Conservation (phyloP, 1,139 yeast genomes). For the Kluyveromyces sp. region DNA sequence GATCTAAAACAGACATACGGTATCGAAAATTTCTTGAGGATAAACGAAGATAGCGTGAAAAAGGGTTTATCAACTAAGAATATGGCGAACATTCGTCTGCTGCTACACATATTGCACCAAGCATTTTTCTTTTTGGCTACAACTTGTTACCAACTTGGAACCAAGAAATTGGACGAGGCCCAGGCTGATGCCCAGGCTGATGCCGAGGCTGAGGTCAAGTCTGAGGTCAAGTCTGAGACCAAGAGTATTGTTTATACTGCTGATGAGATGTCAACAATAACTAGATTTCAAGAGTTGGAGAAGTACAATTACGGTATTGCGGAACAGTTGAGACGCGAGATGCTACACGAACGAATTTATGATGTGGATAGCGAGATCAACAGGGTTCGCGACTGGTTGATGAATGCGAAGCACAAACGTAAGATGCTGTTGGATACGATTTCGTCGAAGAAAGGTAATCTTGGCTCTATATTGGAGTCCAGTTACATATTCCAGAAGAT, state of each 20-base stretch:
- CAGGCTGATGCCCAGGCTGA: slow-evolving; percentile 16
- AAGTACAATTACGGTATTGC: slow-evolving; percentile 52
- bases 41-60: neutral
- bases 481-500: slow-evolving; percentile 9
- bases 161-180: slow-evolving; percentile 22
- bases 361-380: slow-evolving; percentile 19
- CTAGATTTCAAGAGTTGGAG: slow-evolving; percentile 33
- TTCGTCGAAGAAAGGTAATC: neutral
- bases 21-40: slow-evolving; percentile 13
- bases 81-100: slow-evolving; percentile 24
- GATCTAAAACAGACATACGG: slow-evolving; percentile 16
- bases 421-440: neutral
- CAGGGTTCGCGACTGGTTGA: slow-evolving; percentile 14
- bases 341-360: slow-evolving; percentile 40
- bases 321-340: slow-evolving; percentile 48
- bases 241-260: slow-evolving; percentile 6
- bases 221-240: neutral
- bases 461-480: neutral
- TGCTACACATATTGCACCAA: slow-evolving; percentile 56
- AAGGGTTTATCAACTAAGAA: slow-evolving; percentile 8
- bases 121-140: slow-evolving; percentile 75
- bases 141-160: slow-evolving; percentile 45
- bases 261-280: slow-evolving; percentile 17
- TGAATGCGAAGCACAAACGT: neutral
- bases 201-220: neutral